These are phyloP conservation scores for Mycena albidolilacea DNA, from an alignment of 768 basidiomycete genomes.

Conservation along the genomic window DNA sequence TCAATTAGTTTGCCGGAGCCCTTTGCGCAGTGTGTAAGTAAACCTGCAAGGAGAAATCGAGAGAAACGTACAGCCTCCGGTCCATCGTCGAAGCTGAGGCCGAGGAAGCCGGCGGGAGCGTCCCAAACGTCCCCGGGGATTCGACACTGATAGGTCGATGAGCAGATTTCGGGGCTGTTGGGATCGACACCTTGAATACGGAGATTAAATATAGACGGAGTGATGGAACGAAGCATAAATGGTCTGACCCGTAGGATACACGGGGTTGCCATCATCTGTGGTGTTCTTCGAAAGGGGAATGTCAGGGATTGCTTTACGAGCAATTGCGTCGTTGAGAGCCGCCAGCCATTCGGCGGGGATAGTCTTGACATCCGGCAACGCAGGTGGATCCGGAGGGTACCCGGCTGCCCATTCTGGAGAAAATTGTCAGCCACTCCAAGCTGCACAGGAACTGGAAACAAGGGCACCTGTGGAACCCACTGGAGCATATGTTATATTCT, in stretches of 20 bases:
- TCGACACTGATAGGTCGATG: conserved; percentile 53
- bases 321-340: conserved; percentile 73
- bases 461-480: conserved; percentile 29
- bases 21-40: conserved; percentile 43
- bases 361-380: conserved; percentile 8
- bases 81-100: conserved; percentile 86
- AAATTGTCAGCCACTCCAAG: neutral
- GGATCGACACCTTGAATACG: conserved; percentile 44
- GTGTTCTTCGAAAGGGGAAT: conserved; percentile 65
- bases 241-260: conserved; percentile 57
- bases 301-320: conserved; percentile 81
- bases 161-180: conserved; percentile 74
- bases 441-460: neutral
- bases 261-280: conserved; percentile 48
- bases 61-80: conserved; percentile 59
- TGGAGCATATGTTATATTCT: conserved; percentile 32
- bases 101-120: conserved; percentile 78
- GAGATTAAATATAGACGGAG: neutral
- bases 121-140: conserved; percentile 77
- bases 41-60: neutral
- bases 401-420: conserved; percentile 22
- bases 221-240: neutral
- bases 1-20: conserved; percentile 66
- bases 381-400: conserved; percentile 30
- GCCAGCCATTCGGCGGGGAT: conserved; percentile 27